These are phyloP conservation scores for Gnetum montanum DNA, from an alignment of 75 land plant genomes.

Conservation along the genomic window DNA sequence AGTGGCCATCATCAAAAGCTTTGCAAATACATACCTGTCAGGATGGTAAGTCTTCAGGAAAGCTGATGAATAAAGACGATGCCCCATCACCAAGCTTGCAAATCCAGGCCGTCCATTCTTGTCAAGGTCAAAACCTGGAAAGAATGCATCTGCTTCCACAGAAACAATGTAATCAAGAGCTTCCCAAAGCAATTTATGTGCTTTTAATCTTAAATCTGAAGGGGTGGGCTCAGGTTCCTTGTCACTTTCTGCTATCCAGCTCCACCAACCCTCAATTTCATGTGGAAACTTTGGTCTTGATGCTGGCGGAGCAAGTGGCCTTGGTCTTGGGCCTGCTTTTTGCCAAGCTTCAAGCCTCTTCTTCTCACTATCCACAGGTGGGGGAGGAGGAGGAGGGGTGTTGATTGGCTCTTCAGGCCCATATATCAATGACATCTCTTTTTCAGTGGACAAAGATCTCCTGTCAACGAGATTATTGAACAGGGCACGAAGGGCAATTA, in stretches of 20 bases:
- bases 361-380: constrained; percentile 17
- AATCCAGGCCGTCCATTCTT: constrained; percentile 70
- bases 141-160: constrained; percentile 71
- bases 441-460: constrained; percentile 42
- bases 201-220: constrained; percentile 41
- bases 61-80: constrained; percentile 62
- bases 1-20: background rate
- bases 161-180: constrained; percentile 70
- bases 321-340: constrained; percentile 64
- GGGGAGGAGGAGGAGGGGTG: constrained; percentile 11
- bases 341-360: constrained; percentile 39
- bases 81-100: constrained; percentile 82
- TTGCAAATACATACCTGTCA: constrained; percentile 74
- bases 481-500: constrained; percentile 70
- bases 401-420: constrained; percentile 41
- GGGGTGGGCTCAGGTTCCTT: constrained; percentile 45
- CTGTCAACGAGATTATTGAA: constrained; percentile 75
- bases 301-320: constrained; percentile 77
- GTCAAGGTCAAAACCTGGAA: constrained; percentile 78
- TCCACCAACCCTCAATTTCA: constrained; percentile 81
- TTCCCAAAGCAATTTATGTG: constrained; percentile 70
- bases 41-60: constrained; percentile 59
- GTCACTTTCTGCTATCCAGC: constrained; percentile 62
- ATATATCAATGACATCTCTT: constrained; percentile 52
- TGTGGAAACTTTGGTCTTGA: constrained; percentile 38